Percentiles rank a stretch among this genome's conserved stretches.
These are phyloP conservation scores for Caryopteris hybrid DNA, from an alignment of 305 asterid species.

Conservation along the genomic window DNA sequence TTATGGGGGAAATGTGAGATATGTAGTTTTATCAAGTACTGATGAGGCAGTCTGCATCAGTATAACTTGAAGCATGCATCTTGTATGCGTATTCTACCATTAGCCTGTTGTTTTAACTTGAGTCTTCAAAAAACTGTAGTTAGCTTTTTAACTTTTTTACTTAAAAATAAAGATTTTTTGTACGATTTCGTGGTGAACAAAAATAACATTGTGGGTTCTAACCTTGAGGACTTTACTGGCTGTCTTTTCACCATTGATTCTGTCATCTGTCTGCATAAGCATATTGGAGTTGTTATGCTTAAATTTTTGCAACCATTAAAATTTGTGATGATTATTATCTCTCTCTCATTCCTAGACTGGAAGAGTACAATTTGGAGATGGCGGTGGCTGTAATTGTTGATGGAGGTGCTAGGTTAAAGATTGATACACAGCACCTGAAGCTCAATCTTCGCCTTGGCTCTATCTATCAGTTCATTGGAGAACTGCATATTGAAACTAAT, in stretches of 20 bases:
- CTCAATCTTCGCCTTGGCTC: slow-evolving; percentile 69
- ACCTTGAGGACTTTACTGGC: background rate
- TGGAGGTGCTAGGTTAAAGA: slow-evolving; percentile 57
- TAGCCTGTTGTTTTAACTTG: background rate
- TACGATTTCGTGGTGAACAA: background rate
- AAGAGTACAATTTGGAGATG: slow-evolving; percentile 57
- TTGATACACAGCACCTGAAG: slow-evolving; percentile 60
- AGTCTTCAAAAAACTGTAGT: background rate
- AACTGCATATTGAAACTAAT: slow-evolving; percentile 52
- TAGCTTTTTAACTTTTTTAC: background rate
- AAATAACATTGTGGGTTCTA: background rate
- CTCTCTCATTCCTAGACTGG: slow-evolving; percentile 47
- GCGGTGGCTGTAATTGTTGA: slow-evolving; percentile 66
- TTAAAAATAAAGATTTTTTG: background rate
- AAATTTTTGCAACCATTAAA: background rate
- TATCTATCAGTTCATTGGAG: slow-evolving; percentile 88
- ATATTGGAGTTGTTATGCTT: background rate
- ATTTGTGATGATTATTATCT: background rate
- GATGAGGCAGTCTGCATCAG: background rate
- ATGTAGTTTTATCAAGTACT: background rate
- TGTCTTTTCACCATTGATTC: background rate
- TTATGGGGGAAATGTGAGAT: background rate
- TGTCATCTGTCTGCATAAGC: background rate
- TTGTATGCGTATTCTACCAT: background rate
- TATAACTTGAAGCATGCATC: background rate